Conservation (phyloP, 116 monocot species). For the Papilionanthe hybrid region DNA sequence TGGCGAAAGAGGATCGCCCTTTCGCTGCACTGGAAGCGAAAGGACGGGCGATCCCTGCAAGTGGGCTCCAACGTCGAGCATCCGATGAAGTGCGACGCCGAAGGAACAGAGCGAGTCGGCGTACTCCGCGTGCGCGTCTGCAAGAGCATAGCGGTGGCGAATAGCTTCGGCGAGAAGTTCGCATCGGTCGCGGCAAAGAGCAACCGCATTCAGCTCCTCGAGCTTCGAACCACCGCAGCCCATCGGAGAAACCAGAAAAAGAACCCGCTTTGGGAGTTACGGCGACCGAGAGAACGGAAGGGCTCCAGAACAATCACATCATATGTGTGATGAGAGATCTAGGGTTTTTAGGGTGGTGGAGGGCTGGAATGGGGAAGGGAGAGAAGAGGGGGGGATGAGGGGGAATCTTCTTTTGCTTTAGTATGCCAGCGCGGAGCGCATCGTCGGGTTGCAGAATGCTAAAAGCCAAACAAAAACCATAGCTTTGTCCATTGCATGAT, state of each 20-base stretch:
- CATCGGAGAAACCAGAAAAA: constrained; percentile 13
- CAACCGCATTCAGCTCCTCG: constrained; percentile 20
- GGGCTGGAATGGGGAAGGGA: background rate
- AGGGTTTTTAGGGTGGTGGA: constrained; percentile 6
- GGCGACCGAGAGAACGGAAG: background rate
- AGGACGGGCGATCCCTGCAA: background rate
- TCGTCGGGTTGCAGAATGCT: constrained; percentile 16
- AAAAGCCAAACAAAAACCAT: constrained; percentile 3
- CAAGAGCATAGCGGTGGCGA: constrained; percentile 39
- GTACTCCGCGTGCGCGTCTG: constrained; percentile 37
- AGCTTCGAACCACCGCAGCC: constrained; percentile 38
- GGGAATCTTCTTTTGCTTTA: constrained; percentile 13
- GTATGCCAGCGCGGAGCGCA: constrained; percentile 9
- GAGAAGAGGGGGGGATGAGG: background rate
- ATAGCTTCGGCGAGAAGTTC: constrained; percentile 31
- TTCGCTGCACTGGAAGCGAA: constrained; percentile 22
- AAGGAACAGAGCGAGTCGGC: constrained; percentile 29
- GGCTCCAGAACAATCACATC: constrained; percentile 7
- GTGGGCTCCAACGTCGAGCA: constrained; percentile 10
- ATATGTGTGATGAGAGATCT: background rate
- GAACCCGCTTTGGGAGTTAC: background rate
- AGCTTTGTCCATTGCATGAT: background rate
- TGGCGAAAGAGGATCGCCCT: constrained; percentile 3
- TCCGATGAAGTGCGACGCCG: constrained; percentile 26
- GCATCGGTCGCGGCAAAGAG: constrained; percentile 32